phyloP scores from a whole-genome alignment of 2,329 filamentous ascomycete genomes.

The Neocatenulostroma microsporum region DNA sequence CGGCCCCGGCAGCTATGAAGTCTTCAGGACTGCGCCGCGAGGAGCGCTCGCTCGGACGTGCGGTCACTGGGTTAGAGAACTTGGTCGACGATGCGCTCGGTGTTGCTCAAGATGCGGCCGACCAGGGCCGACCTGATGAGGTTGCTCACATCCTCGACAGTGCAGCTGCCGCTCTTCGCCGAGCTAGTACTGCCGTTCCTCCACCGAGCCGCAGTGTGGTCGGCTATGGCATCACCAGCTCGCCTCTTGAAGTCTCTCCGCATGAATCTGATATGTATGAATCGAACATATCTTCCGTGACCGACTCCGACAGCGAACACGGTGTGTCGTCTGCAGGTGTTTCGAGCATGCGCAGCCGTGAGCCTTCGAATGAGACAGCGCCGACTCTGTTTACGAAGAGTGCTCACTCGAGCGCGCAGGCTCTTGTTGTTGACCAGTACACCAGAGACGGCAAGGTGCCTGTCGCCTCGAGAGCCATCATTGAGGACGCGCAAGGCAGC shows the following conservation, averaged over 20 bases:
- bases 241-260: conserved; percentile 6
- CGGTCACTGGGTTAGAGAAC: conserved; percentile 35
- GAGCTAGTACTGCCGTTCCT: conserved; percentile 18
- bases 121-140: conserved; percentile 29
- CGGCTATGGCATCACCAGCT: conserved; percentile 8
- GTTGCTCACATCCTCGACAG: conserved; percentile 35
- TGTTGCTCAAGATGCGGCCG: conserved; percentile 29
- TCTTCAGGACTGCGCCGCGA: conserved; percentile 6
- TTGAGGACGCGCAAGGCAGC: conserved; percentile 2
- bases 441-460: conserved; percentile 6
- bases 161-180: conserved; percentile 30
- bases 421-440: conserved; percentile 10
- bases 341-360: conserved; percentile 2
- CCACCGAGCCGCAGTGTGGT: background rate
- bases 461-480: conserved; percentile 4
- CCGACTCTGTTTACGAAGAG: conserved; percentile 15
- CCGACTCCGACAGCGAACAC: background rate
- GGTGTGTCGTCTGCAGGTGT: background rate
- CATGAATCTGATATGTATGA: conserved; percentile 3
- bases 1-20: background rate
- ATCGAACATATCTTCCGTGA: no score
- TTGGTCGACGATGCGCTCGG: conserved; percentile 36
- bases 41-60: conserved; percentile 15
- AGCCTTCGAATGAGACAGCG: conserved; percentile 8
- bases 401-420: conserved; percentile 12